Conservation (phyloP, 257 asterid genomes). For the Solanum piurae region DNA sequence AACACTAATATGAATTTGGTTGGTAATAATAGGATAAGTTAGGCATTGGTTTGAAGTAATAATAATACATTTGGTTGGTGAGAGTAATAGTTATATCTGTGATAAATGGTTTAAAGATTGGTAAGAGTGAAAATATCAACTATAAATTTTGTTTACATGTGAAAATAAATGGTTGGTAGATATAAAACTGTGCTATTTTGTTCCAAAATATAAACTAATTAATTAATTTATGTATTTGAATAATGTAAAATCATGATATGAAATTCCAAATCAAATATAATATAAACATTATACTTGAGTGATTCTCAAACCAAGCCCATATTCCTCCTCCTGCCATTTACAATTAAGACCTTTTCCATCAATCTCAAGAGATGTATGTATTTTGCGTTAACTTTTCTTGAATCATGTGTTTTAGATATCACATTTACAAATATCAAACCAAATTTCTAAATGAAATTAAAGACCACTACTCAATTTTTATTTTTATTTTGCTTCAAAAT, state of each 20-base stretch:
- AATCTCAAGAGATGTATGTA: not conserved
- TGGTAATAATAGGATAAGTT: not conserved
- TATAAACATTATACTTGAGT: too few species aligned
- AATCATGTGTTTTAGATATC: not conserved
- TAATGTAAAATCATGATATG: not conserved
- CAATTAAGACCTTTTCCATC: not conserved
- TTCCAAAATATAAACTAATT: too few species aligned
- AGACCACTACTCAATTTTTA: not conserved
- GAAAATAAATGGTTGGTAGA: not conserved
- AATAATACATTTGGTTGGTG: not conserved
- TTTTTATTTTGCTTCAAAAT: not conserved
- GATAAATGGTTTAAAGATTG: not conserved
- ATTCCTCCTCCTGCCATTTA: not conserved
- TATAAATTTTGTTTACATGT: not conserved
- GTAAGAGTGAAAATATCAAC: not conserved
- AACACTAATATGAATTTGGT: not conserved
- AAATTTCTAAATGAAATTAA: not conserved
- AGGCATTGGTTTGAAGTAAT: not conserved
- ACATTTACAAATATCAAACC: not conserved
- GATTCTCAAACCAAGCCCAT: too few species aligned
- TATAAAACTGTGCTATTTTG: not conserved
- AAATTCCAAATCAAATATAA: too few species aligned
- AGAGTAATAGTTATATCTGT: not conserved
- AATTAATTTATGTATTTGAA: not conserved
- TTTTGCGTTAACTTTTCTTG: not conserved